Percentiles rank a stretch among this genome's conserved stretches.
These are phyloP conservation scores for Yarrowia porcina DNA, from an alignment of 805 yeast species.

Conservation along the genomic window DNA sequence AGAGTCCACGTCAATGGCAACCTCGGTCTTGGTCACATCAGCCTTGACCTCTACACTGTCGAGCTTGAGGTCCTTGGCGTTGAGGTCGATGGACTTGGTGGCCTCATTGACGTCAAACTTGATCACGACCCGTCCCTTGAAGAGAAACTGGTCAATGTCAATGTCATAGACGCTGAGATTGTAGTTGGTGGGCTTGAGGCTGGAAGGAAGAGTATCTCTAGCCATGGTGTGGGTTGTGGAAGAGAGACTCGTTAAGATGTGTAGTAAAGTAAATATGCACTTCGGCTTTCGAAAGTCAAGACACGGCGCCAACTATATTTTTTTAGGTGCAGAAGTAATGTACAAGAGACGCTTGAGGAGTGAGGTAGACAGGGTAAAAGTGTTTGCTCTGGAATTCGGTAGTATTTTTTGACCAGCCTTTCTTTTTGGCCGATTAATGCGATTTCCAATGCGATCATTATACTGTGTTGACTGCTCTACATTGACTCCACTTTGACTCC, in stretches of 20 bases:
- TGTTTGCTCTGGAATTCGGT: not conserved
- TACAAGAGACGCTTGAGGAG: not conserved
- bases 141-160: conserved; percentile 43
- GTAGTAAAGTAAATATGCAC: not conserved
- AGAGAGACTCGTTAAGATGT: not conserved
- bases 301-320: conserved; percentile 22
- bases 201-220: conserved; percentile 54
- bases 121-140: conserved; percentile 41
- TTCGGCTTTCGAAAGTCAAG: not conserved
- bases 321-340: not conserved
- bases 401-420: not conserved
- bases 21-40: conserved; percentile 30
- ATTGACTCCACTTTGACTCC: too few species aligned
- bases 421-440: too few species aligned
- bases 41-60: conserved; percentile 38
- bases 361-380: not conserved
- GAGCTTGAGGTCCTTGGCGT: conserved; percentile 55
- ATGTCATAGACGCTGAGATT: conserved; percentile 60
- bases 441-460: too few species aligned
- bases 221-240: conserved; percentile 26
- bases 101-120: conserved; percentile 44
- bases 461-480: too few species aligned
- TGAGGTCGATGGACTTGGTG: conserved; percentile 54
- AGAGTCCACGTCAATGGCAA: conserved; percentile 35
- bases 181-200: conserved; percentile 73